Evolutionary conservation across 202 grass and related monocot genomes (phyloP).

Genomic region (Sporobolus alterniflorus): DNA sequence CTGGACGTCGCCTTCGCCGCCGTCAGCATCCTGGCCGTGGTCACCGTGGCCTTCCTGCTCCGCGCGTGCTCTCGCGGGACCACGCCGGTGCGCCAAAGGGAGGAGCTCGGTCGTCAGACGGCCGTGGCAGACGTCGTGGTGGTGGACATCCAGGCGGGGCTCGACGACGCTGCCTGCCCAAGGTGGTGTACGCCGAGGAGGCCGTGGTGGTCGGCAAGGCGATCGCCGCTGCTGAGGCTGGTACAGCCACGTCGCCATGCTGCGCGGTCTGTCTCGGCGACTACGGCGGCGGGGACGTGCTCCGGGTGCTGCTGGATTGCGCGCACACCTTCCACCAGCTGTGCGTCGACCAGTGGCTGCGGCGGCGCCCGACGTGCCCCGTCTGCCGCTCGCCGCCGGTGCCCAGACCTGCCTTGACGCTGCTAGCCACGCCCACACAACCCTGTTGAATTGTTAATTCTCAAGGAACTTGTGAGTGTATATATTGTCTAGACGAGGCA

Average conservation of each 20-base stretch:
- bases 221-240: background rate
- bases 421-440: too few species aligned
- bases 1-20: slow-evolving; percentile 21
- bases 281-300: slow-evolving; percentile 39
- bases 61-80: slow-evolving; percentile 25
- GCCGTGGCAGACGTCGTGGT: too few species aligned
- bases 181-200: slow-evolving; percentile 6
- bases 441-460: background rate
- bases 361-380: slow-evolving; percentile 46
- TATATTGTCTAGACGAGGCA: background rate
- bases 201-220: background rate
- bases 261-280: slow-evolving; percentile 71
- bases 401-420: background rate
- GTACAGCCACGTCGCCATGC: background rate
- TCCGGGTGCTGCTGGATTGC: slow-evolving; percentile 54
- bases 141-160: background rate
- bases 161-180: slow-evolving; percentile 40
- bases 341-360: slow-evolving; percentile 68
- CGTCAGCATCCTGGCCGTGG: slow-evolving; percentile 5
- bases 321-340: slow-evolving; percentile 58
- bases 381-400: slow-evolving; percentile 44
- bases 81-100: background rate
- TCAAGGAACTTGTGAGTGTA: background rate
- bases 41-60: slow-evolving; percentile 14
- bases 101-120: background rate